Percentiles rank a stretch among this genome's conserved stretches.
Evolutionary conservation across 805 yeast species (phyloP).

Genomic region (Lachancea mirantina): DNA sequence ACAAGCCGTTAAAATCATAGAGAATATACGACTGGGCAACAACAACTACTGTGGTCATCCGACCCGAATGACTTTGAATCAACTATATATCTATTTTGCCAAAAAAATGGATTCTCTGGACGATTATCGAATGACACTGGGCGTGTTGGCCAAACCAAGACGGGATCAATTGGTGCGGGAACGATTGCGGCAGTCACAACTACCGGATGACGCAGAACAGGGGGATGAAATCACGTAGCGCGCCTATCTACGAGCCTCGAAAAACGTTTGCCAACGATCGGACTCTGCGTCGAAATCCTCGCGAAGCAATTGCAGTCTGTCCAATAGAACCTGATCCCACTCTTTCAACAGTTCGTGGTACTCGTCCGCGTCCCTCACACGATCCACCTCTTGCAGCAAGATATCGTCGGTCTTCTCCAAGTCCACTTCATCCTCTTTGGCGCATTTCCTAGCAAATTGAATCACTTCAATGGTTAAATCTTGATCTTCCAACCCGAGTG

Average conservation of each 20-base stretch:
- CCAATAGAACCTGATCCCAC: constrained; percentile 22
- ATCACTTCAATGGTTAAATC: constrained; percentile 25
- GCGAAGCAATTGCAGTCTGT: constrained; percentile 14
- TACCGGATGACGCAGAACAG: background rate
- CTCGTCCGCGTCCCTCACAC: constrained; percentile 20
- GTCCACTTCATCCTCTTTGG: constrained; percentile 26
- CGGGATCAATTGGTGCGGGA: constrained; percentile 2
- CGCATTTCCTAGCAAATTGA: constrained; percentile 27
- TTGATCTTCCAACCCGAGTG: constrained; percentile 16
- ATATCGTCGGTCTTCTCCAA: constrained; percentile 26
- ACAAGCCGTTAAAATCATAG: constrained; percentile 22
- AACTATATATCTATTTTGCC: constrained; percentile 23
- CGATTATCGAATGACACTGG: constrained; percentile 20
- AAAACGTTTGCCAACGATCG: constrained; percentile 20
- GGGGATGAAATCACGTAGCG: background rate
- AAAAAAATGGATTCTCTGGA: constrained; percentile 19
- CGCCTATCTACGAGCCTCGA: constrained; percentile 16
- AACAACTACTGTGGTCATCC: constrained; percentile 18
- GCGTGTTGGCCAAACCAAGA: constrained; percentile 10
- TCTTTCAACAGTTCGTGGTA: constrained; percentile 18
- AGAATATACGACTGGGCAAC: constrained; percentile 27
- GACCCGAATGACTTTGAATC: constrained; percentile 19
- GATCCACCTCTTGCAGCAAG: constrained; percentile 27
- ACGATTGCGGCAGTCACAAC: constrained; percentile 1
- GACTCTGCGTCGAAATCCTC: constrained; percentile 15